phyloP scores from a whole-genome alignment of 139 green algal species.

The Desmodesmus armatus region DNA sequence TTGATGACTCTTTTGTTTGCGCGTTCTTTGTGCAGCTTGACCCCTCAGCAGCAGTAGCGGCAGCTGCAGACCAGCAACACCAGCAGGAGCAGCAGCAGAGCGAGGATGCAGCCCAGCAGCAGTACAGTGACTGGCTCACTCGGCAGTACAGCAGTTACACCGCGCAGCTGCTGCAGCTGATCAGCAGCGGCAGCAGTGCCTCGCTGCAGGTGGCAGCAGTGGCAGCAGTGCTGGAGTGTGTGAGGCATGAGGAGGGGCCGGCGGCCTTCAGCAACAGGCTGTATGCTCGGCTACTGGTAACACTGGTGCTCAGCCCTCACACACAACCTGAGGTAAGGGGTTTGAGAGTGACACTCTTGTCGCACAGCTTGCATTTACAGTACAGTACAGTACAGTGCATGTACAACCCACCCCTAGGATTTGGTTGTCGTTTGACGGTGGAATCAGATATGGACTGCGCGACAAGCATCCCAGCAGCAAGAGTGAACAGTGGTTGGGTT shows the following conservation, averaged over 20 bases:
- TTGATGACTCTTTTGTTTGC: no score
- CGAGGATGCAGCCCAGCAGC: not conserved
- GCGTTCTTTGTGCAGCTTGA: slow-evolving; percentile 21
- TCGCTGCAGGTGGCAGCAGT: slow-evolving; percentile 66
- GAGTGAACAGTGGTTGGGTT: no score
- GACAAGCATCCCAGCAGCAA: no score
- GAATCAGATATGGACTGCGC: no score
- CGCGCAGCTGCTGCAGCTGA: slow-evolving; percentile 45
- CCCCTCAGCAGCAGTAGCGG: slow-evolving; percentile 23
- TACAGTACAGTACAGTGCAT: no score
- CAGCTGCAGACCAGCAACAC: not conserved
- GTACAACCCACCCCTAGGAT: no score
- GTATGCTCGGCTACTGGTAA: slow-evolving; percentile 43
- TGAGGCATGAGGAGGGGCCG: slow-evolving; percentile 48
- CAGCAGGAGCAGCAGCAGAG: slow-evolving; percentile 15
- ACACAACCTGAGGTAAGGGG: slow-evolving; percentile 17
- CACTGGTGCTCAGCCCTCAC: not conserved
- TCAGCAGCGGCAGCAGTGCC: not conserved
- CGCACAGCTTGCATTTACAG: no score
- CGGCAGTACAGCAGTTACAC: slow-evolving; percentile 62
- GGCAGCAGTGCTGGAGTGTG: slow-evolving; percentile 67
- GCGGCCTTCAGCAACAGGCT: slow-evolving; percentile 55
- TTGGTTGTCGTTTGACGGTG: no score
- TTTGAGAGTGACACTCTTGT: no score
- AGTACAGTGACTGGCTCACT: slow-evolving; percentile 55